These are phyloP conservation scores for Phytopythium delawarense DNA, from an alignment of 352 stramenopile genomes.

Conservation along the genomic window DNA sequence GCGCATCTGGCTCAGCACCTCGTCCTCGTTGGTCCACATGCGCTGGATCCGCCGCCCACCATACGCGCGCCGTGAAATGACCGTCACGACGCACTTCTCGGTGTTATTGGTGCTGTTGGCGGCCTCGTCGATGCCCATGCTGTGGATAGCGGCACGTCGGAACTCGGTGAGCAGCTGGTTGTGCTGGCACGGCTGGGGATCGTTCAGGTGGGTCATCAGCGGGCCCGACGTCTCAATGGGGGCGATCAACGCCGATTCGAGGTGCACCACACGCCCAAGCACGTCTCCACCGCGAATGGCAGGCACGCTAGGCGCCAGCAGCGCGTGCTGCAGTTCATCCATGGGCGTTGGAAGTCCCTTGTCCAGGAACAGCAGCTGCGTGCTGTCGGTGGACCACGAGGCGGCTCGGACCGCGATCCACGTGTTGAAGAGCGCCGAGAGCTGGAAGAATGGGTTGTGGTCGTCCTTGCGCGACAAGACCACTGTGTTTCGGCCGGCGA, in stretches of 20 bases:
- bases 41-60: constrained; percentile 43
- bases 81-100: constrained; percentile 36
- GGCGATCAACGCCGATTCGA: constrained; percentile 28
- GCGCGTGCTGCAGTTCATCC: constrained; percentile 36
- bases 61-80: constrained; percentile 56
- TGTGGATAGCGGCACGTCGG: constrained; percentile 16
- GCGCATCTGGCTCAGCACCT: constrained; percentile 43
- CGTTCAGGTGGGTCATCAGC: constrained; percentile 42
- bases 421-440: constrained; percentile 33
- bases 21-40: constrained; percentile 64
- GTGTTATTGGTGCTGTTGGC: constrained; percentile 4
- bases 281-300: constrained; percentile 28
- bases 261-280: constrained; percentile 28
- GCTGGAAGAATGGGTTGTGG: constrained; percentile 57
- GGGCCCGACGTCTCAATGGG: constrained; percentile 36
- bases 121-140: constrained; percentile 18
- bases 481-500: constrained; percentile 12
- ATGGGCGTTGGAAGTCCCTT: constrained; percentile 33
- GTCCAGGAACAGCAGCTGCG: constrained; percentile 43
- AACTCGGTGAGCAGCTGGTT: constrained; percentile 19
- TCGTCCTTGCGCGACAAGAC: constrained; percentile 40
- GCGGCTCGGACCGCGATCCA: constrained; percentile 34
- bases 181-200: constrained; percentile 34
- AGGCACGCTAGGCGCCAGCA: constrained; percentile 23
- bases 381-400: constrained; percentile 25